Evolutionary conservation across 306 rosid species (phyloP).

Genomic region (Phaseolus lunatus): DNA sequence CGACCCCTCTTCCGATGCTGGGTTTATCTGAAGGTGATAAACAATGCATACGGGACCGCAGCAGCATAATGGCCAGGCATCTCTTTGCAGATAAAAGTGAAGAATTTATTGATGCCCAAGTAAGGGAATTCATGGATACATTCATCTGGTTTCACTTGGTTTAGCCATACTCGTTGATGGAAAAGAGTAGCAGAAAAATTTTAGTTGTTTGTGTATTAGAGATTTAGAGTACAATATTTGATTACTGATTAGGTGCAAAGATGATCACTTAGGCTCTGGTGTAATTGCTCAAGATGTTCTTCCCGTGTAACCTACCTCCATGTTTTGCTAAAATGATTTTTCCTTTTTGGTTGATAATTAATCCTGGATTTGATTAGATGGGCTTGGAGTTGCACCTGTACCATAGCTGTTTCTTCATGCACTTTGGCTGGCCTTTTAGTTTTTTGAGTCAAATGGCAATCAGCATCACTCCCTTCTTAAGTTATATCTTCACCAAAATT

Average conservation of each 20-base stretch:
- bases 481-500: background rate
- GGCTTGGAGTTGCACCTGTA: constrained; percentile 10
- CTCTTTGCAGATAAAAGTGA: constrained; percentile 93
- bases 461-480: background rate
- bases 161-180: constrained; percentile 8
- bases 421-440: constrained; percentile 3
- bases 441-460: constrained; percentile 22
- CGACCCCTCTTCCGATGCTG: constrained; percentile 79
- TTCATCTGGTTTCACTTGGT: constrained; percentile 16
- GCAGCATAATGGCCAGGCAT: constrained; percentile 99
- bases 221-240: constrained; percentile 35
- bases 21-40: constrained; percentile 97
- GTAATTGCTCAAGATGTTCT: constrained; percentile 10
- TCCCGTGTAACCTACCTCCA: background rate
- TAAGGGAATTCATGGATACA: constrained; percentile 46
- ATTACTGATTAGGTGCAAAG: constrained; percentile 15
- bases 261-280: background rate
- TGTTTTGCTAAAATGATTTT: background rate
- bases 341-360: background rate
- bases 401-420: background rate
- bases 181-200: background rate
- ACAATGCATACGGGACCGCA: constrained; percentile 92
- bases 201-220: constrained; percentile 11
- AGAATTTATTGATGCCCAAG: constrained; percentile 93
- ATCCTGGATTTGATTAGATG: background rate